phyloP scores from a whole-genome alignment of 106 monocot species.

The Acanthochlamys bracteata region DNA sequence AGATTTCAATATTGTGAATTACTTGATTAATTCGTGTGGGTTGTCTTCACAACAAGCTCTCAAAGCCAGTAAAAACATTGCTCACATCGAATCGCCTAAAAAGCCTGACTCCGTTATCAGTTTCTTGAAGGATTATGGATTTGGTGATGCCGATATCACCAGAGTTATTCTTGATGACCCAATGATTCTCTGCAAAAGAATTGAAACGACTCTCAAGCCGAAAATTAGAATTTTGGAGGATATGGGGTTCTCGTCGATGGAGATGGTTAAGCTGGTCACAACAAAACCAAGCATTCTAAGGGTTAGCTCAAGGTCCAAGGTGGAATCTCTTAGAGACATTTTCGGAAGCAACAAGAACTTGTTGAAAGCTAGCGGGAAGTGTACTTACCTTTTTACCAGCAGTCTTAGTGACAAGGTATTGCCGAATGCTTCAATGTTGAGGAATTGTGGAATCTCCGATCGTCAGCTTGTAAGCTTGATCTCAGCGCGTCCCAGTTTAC shows the following conservation, averaged over 20 bases:
- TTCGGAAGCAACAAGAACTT: not conserved
- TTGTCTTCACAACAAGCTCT: not conserved
- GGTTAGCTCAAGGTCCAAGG: not conserved
- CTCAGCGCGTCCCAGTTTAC: not conserved
- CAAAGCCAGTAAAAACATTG: not conserved
- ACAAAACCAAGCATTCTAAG: not conserved
- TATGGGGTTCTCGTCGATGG: not conserved
- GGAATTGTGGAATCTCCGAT: constrained; percentile 7
- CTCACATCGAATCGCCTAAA: not conserved
- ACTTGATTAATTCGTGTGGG: not conserved
- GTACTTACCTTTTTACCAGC: not conserved
- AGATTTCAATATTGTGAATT: not conserved
- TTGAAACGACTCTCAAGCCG: not conserved
- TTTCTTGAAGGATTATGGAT: not conserved
- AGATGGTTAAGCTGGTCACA: not conserved
- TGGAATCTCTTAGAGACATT: not conserved
- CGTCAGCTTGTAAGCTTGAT: not conserved
- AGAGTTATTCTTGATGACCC: not conserved
- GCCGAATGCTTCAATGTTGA: constrained; percentile 11
- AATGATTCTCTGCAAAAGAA: not conserved
- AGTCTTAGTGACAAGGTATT: constrained; percentile 3
- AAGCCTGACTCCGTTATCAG: not conserved
- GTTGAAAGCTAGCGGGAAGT: not conserved
- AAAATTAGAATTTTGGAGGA: not conserved
- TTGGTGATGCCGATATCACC: not conserved